A percentile compares a stretch with the other conserved stretches of the same genome.
phyloP scores from a whole-genome alignment of 2,329 filamentous ascomycete species.

The Epichloe sp. region DNA sequence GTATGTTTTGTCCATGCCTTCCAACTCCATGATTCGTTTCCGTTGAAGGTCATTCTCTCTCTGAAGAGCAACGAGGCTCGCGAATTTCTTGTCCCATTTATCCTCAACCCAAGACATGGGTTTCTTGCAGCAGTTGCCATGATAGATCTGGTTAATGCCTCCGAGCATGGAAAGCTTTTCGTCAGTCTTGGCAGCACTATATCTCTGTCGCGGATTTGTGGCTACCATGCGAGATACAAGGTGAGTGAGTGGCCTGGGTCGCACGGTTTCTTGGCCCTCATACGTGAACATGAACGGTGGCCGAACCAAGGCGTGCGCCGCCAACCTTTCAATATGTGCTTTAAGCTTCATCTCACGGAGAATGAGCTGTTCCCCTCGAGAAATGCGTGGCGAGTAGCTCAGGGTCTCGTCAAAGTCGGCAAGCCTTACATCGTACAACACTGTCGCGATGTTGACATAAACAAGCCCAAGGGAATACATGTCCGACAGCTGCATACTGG shows the following conservation, averaged over 20 bases:
- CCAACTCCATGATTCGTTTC: constrained; percentile 21
- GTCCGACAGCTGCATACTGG: constrained; percentile 34
- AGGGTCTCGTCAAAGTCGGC: constrained; percentile 27
- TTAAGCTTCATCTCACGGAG: constrained; percentile 22
- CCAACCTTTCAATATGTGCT: constrained; percentile 21
- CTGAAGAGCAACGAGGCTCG: constrained; percentile 15
- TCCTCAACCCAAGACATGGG: constrained; percentile 23
- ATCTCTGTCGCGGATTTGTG: constrained; percentile 17
- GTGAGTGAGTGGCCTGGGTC: constrained; percentile 25
- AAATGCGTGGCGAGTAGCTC: constrained; percentile 14
- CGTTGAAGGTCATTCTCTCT: constrained; percentile 20
- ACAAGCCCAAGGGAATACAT: constrained; percentile 35
- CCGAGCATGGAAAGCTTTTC: constrained; percentile 30
- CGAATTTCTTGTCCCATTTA: constrained; percentile 24
- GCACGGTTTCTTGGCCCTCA: constrained; percentile 24
- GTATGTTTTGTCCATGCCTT: constrained; percentile 27
- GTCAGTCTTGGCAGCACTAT: constrained; percentile 23
- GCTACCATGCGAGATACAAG: constrained; percentile 25
- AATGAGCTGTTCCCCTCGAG: constrained; percentile 19
- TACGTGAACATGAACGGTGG: constrained; percentile 25
- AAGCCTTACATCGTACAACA: constrained; percentile 27
- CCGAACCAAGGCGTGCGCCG: constrained; percentile 19
- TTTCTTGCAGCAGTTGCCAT: constrained; percentile 31
- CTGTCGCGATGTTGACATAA: constrained; percentile 29
- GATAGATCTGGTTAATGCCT: constrained; percentile 34